A percentile compares a stretch with the other conserved stretches of the same genome.
These are phyloP conservation scores for Cutaneotrichosporon dermatis DNA, from an alignment of 1,284 basidiomycete species.

Conservation along the genomic window DNA sequence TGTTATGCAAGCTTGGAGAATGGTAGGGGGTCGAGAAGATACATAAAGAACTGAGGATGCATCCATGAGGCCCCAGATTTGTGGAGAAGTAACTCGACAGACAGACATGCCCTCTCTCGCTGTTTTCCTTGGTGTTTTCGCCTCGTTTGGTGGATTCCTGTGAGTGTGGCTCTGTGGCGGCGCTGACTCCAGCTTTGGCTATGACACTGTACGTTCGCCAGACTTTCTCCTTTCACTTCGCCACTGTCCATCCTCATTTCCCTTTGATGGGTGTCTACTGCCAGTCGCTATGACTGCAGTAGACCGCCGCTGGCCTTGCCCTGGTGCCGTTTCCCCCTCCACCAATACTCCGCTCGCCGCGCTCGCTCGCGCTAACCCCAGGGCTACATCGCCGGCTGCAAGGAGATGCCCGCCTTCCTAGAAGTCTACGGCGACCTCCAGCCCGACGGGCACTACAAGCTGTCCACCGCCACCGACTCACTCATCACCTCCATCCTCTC, in stretches of 20 bases:
- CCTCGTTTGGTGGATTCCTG: conserved; percentile 18
- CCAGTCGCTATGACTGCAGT: too few relatives aligned
- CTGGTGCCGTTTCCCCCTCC: neutral
- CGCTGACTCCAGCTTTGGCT: conserved; percentile 6
- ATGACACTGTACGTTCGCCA: conserved; percentile 2
- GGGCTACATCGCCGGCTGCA: conserved; percentile 39
- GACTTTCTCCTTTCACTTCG: too few relatives aligned
- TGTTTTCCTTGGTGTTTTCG: conserved; percentile 15
- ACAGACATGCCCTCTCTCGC: conserved; percentile 10
- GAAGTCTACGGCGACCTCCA: conserved; percentile 4
- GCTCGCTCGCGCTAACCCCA: conserved; percentile 56
- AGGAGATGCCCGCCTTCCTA: conserved; percentile 16
- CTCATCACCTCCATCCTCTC: conserved; percentile 7
- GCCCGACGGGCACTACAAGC: conserved; percentile 7
- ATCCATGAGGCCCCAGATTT: neutral
- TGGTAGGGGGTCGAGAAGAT: too few relatives aligned
- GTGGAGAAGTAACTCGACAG: neutral
- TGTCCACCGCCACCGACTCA: conserved; percentile 7
- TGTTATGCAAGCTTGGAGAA: too few relatives aligned
- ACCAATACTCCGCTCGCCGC: conserved; percentile 1
- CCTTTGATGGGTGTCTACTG: too few relatives aligned
- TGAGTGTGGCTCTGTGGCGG: neutral
- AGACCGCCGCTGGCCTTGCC: too few relatives aligned
- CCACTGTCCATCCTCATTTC: too few relatives aligned
- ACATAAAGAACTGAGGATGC: neutral